Conservation (phyloP, 2,329 filamentous ascomycete species). For the Aureobasidium melanogenum region DNA sequence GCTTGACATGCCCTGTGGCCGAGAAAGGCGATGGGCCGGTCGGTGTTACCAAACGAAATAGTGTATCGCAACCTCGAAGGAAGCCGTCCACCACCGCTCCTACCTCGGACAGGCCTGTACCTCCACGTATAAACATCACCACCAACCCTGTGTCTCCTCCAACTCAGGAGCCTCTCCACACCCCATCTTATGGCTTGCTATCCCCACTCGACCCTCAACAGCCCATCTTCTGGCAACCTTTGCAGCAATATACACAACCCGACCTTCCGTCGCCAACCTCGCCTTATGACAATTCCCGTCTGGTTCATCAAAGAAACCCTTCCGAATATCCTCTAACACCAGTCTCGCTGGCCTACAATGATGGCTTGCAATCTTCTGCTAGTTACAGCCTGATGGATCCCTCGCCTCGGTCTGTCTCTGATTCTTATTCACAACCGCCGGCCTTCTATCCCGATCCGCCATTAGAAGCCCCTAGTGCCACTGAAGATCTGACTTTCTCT, state of each 20-base stretch:
- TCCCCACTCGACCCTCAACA: slow-evolving; percentile 3
- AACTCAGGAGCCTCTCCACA: background rate
- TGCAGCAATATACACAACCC: background rate
- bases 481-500: background rate
- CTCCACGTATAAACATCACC: background rate
- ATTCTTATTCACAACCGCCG: background rate
- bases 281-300: background rate
- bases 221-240: background rate
- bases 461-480: background rate
- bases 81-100: slow-evolving; percentile 18
- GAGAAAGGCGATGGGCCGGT: slow-evolving; percentile 30
- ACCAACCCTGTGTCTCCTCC: background rate
- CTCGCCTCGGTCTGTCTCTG: background rate
- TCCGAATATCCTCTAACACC: background rate
- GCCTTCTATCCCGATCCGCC: background rate
- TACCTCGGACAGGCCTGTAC: background rate
- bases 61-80: slow-evolving; percentile 15
- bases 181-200: background rate
- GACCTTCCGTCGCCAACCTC: background rate
- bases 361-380: background rate
- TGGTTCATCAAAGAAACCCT: background rate
- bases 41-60: slow-evolving; percentile 20
- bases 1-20: slow-evolving; percentile 63
- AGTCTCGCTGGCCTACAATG: background rate
- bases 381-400: background rate